These are phyloP conservation scores for Salix brachista DNA, from an alignment of 345 rosid species.

Conservation along the genomic window DNA sequence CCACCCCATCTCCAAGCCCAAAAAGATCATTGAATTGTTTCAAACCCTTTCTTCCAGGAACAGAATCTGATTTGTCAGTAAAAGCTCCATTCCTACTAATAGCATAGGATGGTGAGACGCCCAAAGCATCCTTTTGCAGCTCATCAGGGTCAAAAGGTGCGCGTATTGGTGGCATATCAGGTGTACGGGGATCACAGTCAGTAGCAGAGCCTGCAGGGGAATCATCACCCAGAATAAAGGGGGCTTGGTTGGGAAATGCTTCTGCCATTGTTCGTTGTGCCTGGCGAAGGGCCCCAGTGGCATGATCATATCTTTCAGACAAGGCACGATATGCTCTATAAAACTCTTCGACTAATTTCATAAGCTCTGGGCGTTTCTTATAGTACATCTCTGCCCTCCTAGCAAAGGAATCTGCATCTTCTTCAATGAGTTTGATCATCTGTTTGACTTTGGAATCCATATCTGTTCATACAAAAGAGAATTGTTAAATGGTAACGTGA, in stretches of 20 bases:
- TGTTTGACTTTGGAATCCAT: conserved; percentile 93
- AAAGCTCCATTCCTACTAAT: conserved; percentile 58
- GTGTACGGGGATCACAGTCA: conserved; percentile 70
- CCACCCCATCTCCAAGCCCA: conserved; percentile 37
- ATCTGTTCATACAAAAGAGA: conserved; percentile 47
- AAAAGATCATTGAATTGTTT: conserved; percentile 45
- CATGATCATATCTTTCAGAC: conserved; percentile 98
- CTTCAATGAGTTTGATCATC: conserved; percentile 96
- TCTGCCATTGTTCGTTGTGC: conserved; percentile 90
- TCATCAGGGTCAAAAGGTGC: conserved; percentile 55
- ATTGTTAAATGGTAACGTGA: background rate
- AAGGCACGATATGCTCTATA: conserved; percentile 95
- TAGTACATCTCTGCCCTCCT: conserved; percentile 99
- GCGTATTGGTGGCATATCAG: conserved; percentile 50
- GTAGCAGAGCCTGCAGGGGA: conserved; percentile 40
- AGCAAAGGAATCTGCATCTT: conserved; percentile 99
- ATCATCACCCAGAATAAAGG: conserved; percentile 61
- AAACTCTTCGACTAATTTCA: conserved; percentile 97
- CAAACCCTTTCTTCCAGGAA: conserved; percentile 48
- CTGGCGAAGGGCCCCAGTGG: conserved; percentile 86
- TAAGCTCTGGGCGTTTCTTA: conserved; percentile 92
- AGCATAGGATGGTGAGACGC: conserved; percentile 44
- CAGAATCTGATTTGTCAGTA: conserved; percentile 53
- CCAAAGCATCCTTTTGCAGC: conserved; percentile 56
- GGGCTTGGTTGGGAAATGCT: conserved; percentile 91